Base-by-base conservation (phyloP, 352 stramenopile species). In the Globisporangium takayamanum region DNA sequence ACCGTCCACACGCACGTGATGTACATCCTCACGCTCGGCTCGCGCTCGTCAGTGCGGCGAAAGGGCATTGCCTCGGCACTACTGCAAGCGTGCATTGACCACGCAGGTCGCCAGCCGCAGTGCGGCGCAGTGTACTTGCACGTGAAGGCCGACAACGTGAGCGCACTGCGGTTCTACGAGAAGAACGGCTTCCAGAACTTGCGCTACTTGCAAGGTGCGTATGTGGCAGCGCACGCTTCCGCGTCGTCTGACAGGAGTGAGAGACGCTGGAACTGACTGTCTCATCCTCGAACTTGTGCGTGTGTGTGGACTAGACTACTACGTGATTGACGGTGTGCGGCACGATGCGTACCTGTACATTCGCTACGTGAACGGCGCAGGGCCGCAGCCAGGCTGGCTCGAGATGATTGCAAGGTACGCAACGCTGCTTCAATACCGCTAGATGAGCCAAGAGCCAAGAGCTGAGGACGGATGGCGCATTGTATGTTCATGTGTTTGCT, bases 21-120 rank as follows among this genome's bases (percentile, higher is more conserved):
- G 84, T 99, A 99, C 72, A 98, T 99, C 53, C 89, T 99, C 59
- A 98, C 95, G 33, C 74, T 99, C 15, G 95, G 94, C 5, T 95
- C 87, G 2, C 72, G 75, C n/a, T 59, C 72, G 1, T 77, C 85
- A 16, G 96, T 96, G 62, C 80, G 96, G 60, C 68, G 92, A 16
- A 76, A 77, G 39, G 93, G 94, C 57, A 90, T 99, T 64, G 95
- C 91, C 10, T 96, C 88, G 6, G 82, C 80, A 47, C 68, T 99
- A 48, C 63, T 99, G 25, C 66, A 88, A 53, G 71, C 96, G 58
- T 97, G 89, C 59, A 82, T 98, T 18, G 72, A 85, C 33, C 79
- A 96, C 41, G 88, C 96, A 1, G 61, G 77, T 57, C 69, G 76
- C 30, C 75, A 96, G 64, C 69, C 74, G 12, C 50, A 72, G 14